Conservation (phyloP, 2,329 filamentous ascomycete genomes). For the Penicillium sp. region DNA sequence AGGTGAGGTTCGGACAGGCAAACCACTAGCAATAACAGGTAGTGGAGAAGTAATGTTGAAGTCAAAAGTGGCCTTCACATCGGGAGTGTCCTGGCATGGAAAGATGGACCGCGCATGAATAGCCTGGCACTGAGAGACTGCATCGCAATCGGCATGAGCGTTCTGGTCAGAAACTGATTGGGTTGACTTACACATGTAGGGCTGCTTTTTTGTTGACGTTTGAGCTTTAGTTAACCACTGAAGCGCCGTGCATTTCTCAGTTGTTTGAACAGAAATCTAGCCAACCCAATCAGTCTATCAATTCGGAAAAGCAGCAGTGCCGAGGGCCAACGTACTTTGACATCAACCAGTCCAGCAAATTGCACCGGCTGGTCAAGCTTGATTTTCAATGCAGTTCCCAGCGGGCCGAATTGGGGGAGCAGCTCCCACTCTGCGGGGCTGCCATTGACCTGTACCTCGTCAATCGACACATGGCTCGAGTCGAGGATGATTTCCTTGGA, state of each 20-base stretch:
- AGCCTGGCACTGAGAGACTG: slow-evolving; percentile 90
- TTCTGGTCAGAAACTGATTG: neutral
- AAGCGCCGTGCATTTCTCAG: slow-evolving; percentile 84
- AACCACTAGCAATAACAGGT: slow-evolving; percentile 88
- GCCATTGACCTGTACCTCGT: slow-evolving; percentile 71
- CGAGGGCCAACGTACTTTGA: slow-evolving; percentile 47
- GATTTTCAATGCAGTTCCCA: slow-evolving; percentile 57
- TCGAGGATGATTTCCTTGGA: slow-evolving; percentile 83
- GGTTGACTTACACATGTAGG: slow-evolving; percentile 75
- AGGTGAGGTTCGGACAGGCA: slow-evolving; percentile 60
- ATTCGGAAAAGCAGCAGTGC: neutral
- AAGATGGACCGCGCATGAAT: slow-evolving; percentile 94
- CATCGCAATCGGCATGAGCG: neutral
- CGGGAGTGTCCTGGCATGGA: slow-evolving; percentile 95
- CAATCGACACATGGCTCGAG: slow-evolving; percentile 80
- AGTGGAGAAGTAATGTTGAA: slow-evolving; percentile 87
- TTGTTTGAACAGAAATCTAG: slow-evolving; percentile 76
- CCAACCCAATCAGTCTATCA: neutral
- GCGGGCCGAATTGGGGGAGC: slow-evolving; percentile 72
- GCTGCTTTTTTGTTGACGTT: slow-evolving; percentile 93
- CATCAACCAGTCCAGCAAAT: slow-evolving; percentile 52
- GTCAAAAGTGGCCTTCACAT: slow-evolving; percentile 92
- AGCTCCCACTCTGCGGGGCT: slow-evolving; percentile 70
- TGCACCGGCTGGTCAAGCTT: slow-evolving; percentile 53
- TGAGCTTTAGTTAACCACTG: slow-evolving; percentile 95